Base-by-base conservation (phyloP, 1,139 yeast genomes). In the Yamadazyma songkhlaensis region DNA sequence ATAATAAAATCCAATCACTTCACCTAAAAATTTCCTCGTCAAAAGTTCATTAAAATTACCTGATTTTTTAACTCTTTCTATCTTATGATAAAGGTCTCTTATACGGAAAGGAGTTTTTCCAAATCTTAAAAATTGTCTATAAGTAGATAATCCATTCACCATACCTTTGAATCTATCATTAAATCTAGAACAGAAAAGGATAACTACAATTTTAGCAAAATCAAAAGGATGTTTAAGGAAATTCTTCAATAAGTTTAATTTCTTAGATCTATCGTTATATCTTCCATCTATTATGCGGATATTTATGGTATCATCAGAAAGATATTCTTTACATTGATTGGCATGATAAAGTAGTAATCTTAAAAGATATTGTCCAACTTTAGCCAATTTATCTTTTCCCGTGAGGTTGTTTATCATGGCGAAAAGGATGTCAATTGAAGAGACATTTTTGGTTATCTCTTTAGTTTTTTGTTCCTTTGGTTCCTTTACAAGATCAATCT, bases 381-480 rank as follows among this genome's bases (percentile, higher is more conserved):
- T 84, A 25, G 87, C 84, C 47, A 81, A 43, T 50, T 82, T 81
- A 51, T 84, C 92, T 54, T 83, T 84, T 25, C 90, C 90, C 2
- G 77, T 70, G 21, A 82, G 57, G 40, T 73, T 72, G 43, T 72
- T 74, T 41, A 81, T 57, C 60, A 77, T 61, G 27, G 64, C 62
- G 61, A 79, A 72, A 40, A 80, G 62, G 4, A 81, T 61, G 35
- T 77, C 81, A 55, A 47, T 14, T 3, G 32, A n/a, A 2, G 36
- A 63, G 44, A 40, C 38, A 14, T 37, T 30, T 26, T 28, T 35
- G 4, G 26, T 15, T 9, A 21, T 22, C 8, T 29, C 9, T 8
- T 32, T 15, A 3, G 15, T 6, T 8, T 37, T 14, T 17, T 28
- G 14, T 20, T 10, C 9, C 4, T 21, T 13, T 12, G 8, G 15